Base-by-base conservation (phyloP, 305 asterid genomes). In the Fraxinus platypoda region DNA sequence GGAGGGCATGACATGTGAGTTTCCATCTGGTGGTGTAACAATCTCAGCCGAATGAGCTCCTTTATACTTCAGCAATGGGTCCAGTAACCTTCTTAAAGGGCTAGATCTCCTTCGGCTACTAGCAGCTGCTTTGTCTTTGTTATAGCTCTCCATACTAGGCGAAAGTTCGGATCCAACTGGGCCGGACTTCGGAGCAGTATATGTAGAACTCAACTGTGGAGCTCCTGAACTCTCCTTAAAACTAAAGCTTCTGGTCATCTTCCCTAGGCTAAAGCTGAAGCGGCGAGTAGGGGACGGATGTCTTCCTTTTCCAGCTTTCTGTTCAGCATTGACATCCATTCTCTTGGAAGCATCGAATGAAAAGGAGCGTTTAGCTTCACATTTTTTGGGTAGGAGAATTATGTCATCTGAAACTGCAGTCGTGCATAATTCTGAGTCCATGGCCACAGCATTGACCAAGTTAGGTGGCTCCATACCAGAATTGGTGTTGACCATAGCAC, bases 61-160 rank as follows among this genome's bases (percentile, higher is more conserved):
- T 87, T 81, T 95, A 70, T 89, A 84, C 91, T 86, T 90, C 85
- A 91, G 87, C 77, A 94, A 81, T 74, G 98, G 98, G 83, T 93
- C 95, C 74, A 95, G 86, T 86, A 97, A 87, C 89, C 96, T 95
- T 87, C 97, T 92, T 83, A 97, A 89, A 57, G 99, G 98, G 84
- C 98, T 96, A 71, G 99, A 90, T 82, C 91, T 90, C 68, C 91
- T 90, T 85, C 87, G 86, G 82, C 75, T 77, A 52, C 78, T 85
- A 71, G 89, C 76, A 87, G 81, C 81, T 85, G 84, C 84, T 82
- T 87, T 87, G 75, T 89, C 92, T 80, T 37, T 76, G 73, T 83
- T 85, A 81, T 70, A 62, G 59, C 78, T 90, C 37, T 88, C 83
- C 77, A 76, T 25, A 74, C 85, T 76, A 71, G 89, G 83, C 71